A percentile compares a stretch with the other conserved stretches of the same genome.
These are phyloP conservation scores for Cyclostephanos tholiformis DNA, from an alignment of 108 stramenopile genomes.

Conservation along the genomic window DNA sequence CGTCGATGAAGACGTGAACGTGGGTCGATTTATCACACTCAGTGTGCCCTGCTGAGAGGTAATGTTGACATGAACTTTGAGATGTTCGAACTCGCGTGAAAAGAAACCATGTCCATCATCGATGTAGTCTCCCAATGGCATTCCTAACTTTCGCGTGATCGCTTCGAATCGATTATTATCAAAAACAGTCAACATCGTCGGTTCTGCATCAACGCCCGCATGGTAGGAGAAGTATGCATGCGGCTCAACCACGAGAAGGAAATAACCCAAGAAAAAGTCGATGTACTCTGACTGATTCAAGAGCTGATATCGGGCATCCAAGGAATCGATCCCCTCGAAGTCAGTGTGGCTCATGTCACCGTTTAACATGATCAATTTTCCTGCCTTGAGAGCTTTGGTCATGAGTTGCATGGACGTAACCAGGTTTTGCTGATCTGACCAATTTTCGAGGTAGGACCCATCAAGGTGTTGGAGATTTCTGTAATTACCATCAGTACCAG, in stretches of 20 bases:
- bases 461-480: slow-evolving; percentile 39
- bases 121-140: slow-evolving; percentile 19
- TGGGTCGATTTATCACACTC: neutral
- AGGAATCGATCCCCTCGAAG: slow-evolving; percentile 3
- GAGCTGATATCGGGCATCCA: slow-evolving; percentile 28
- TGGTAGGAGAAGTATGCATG: slow-evolving; percentile 41
- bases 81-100: slow-evolving; percentile 17
- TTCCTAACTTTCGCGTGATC: slow-evolving; percentile 23
- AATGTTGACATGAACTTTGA: slow-evolving; percentile 16
- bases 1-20: neutral
- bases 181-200: neutral
- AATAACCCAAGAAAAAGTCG: slow-evolving; percentile 32
- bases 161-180: slow-evolving; percentile 16
- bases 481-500: neutral
- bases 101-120: slow-evolving; percentile 1
- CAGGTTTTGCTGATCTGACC: slow-evolving; percentile 19
- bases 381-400: slow-evolving; percentile 17
- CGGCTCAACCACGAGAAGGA: slow-evolving; percentile 39
- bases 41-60: slow-evolving; percentile 1
- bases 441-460: slow-evolving; percentile 44
- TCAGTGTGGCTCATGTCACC: slow-evolving; percentile 11
- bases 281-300: slow-evolving; percentile 19
- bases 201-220: slow-evolving; percentile 15
- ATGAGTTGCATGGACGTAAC: slow-evolving; percentile 32
- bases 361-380: slow-evolving; percentile 31